Percentiles rank a stretch among this genome's conserved stretches.
phyloP scores from a whole-genome alignment of 2,329 filamentous ascomycete genomes.

The Proliferodiscus dingleyae region DNA sequence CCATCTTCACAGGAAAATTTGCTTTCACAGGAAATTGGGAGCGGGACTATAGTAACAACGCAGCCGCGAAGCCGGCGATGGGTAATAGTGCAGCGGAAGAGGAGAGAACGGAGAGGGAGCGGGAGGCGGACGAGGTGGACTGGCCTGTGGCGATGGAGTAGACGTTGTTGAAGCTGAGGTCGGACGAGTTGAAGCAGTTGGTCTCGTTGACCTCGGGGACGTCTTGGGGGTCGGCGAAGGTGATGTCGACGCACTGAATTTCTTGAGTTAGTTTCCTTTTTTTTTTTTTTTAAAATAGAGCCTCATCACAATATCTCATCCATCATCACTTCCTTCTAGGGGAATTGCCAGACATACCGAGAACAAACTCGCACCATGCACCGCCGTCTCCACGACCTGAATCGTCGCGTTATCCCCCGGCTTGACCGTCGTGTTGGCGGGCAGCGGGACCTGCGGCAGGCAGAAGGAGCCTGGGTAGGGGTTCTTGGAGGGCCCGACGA shows the following conservation, averaged over 20 bases:
- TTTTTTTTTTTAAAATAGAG: background rate
- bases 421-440: slow-evolving; percentile 63
- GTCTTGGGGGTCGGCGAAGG: slow-evolving; percentile 76
- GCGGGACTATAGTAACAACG: no score
- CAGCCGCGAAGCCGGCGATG: no score
- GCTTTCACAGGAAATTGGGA: no score
- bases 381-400: slow-evolving; percentile 76
- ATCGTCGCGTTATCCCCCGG: slow-evolving; percentile 88
- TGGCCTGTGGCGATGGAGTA: slow-evolving; percentile 57
- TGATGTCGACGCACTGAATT: slow-evolving; percentile 97
- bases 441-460: slow-evolving; percentile 82
- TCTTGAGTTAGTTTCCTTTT: slow-evolving; percentile 34
- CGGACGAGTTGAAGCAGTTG: slow-evolving; percentile 77
- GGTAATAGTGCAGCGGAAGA: no score
- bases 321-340: background rate
- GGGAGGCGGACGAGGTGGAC: background rate
- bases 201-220: slow-evolving; percentile 70
- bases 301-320: no score
- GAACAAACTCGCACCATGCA: slow-evolving; percentile 76
- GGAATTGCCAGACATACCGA: slow-evolving; percentile 27
- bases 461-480: slow-evolving; percentile 89
- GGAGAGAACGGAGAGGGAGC: background rate
- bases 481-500: slow-evolving; percentile 74
- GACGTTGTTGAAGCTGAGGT: slow-evolving; percentile 39
- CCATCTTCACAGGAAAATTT: no score